Percentiles rank a stretch among this genome's conserved stretches.
phyloP scores from a whole-genome alignment of 2,329 filamentous ascomycete genomes.

The Akanthomyces muscarius region DNA sequence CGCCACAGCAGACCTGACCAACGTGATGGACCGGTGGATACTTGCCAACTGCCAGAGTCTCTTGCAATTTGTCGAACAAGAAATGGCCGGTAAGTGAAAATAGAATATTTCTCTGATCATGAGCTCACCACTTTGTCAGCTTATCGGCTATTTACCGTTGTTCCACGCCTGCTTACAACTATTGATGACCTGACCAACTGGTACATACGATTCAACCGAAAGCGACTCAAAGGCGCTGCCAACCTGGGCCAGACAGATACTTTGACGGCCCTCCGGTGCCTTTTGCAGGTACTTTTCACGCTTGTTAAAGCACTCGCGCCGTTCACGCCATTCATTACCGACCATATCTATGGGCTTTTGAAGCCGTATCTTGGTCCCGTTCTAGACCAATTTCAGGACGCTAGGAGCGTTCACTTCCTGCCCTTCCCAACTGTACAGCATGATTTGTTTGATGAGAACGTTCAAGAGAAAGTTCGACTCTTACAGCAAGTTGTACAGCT shows the following conservation, averaged over 20 bases:
- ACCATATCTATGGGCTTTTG: conserved; percentile 81
- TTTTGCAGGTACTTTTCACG: conserved; percentile 85
- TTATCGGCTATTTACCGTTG: conserved; percentile 77
- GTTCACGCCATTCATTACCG: conserved; percentile 85
- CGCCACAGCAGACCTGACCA: conserved; percentile 19
- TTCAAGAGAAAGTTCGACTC: conserved; percentile 73
- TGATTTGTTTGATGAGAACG: conserved; percentile 73
- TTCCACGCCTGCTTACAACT: conserved; percentile 68
- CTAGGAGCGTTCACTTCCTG: conserved; percentile 81
- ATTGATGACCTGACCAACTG: conserved; percentile 89
- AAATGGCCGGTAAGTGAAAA: conserved; percentile 63
- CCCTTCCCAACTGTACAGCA: conserved; percentile 76
- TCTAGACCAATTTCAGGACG: conserved; percentile 59
- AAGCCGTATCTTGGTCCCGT: conserved; percentile 69
- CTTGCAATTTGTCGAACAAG: conserved; percentile 78
- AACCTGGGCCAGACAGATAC: conserved; percentile 65
- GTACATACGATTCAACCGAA: conserved; percentile 88
- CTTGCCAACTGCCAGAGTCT: conserved; percentile 80
- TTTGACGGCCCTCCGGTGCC: conserved; percentile 75
- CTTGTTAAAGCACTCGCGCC: conserved; percentile 76
- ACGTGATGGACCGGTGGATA: conserved; percentile 86
- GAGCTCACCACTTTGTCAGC: conserved; percentile 28
- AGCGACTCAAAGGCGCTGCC: conserved; percentile 76
- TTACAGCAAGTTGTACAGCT: conserved; percentile 92
- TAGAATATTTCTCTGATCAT: not conserved